Conservation (phyloP, 495 filamentous ascomycete species). For the Daldinia grandis region DNA sequence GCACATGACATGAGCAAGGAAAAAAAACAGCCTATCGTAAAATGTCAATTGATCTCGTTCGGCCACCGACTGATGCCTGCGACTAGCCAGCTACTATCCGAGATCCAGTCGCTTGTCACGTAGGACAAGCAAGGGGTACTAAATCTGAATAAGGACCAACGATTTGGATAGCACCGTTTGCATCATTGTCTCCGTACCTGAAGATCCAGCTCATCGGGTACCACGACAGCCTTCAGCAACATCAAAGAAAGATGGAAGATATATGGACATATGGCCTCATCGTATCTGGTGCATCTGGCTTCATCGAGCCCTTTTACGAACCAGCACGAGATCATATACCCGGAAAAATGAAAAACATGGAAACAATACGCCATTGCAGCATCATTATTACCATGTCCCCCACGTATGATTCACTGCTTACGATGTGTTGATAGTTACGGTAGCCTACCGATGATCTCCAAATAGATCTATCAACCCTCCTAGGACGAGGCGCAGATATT, state of each 20-base stretch:
- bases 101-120: constrained; percentile 45
- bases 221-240: constrained; percentile 41
- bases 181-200: constrained; percentile 37
- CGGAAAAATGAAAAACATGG: constrained; percentile 12
- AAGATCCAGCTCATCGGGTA: constrained; percentile 44
- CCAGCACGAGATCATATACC: constrained; percentile 27
- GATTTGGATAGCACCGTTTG: constrained; percentile 44
- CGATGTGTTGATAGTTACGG: constrained; percentile 25
- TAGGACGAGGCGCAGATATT: constrained; percentile 29
- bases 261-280: constrained; percentile 10
- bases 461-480: constrained; percentile 26
- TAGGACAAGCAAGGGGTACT: constrained; percentile 41
- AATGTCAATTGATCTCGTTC: constrained; percentile 20
- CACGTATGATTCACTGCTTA: constrained; percentile 39
- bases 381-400: constrained; percentile 35
- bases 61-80: constrained; percentile 37
- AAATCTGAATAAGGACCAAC: constrained; percentile 32
- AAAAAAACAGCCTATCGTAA: constrained; percentile 7
- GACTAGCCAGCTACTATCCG: constrained; percentile 28
- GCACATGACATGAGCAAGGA: background rate
- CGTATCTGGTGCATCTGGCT: background rate
- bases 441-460: constrained; percentile 33
- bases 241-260: constrained; percentile 18
- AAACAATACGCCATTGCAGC: constrained; percentile 32
- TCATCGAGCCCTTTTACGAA: constrained; percentile 19